Conservation (phyloP, 1,139 yeast genomes). For the Nematodospora anomalae region DNA sequence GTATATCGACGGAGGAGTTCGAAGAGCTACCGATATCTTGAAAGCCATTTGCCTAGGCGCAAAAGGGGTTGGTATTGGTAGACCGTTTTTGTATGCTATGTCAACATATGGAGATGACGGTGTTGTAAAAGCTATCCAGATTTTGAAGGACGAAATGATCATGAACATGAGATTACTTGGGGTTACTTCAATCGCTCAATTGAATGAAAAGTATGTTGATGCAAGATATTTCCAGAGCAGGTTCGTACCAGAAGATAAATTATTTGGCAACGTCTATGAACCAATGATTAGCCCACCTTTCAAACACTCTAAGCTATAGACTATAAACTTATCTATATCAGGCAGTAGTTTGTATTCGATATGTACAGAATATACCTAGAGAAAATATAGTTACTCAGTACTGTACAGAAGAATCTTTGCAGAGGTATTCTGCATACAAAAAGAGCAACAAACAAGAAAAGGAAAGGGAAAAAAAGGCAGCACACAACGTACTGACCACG, state of each 20-base stretch:
- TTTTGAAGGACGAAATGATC: conserved; percentile 75
- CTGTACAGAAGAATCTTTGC: no score
- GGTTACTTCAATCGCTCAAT: conserved; percentile 61
- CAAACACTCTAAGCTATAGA: conserved; percentile 27
- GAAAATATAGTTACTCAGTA: no score
- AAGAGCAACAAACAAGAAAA: no score
- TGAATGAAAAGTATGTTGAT: conserved; percentile 49
- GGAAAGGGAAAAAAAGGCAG: no score
- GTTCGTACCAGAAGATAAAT: conserved; percentile 35
- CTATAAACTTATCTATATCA: no score
- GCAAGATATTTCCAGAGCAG: conserved; percentile 18
- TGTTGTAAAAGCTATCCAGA: conserved; percentile 72
- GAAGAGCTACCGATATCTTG: conserved; percentile 66
- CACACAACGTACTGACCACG: no score
- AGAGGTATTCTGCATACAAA: no score
- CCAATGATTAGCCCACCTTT: conserved; percentile 37
- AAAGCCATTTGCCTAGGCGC: conserved; percentile 71
- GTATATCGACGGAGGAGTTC: conserved; percentile 65
- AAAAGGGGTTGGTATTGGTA: conserved; percentile 71
- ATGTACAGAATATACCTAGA: no score
- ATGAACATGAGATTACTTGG: conserved; percentile 91
- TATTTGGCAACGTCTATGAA: conserved; percentile 40
- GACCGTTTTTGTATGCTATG: conserved; percentile 73
- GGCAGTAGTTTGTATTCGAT: no score
- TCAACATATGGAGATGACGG: conserved; percentile 77